Percentiles rank a stretch among this genome's conserved stretches.
Conservation (phyloP, 2,329 filamentous ascomycete species). For the Trichoderma brevicompactum region DNA sequence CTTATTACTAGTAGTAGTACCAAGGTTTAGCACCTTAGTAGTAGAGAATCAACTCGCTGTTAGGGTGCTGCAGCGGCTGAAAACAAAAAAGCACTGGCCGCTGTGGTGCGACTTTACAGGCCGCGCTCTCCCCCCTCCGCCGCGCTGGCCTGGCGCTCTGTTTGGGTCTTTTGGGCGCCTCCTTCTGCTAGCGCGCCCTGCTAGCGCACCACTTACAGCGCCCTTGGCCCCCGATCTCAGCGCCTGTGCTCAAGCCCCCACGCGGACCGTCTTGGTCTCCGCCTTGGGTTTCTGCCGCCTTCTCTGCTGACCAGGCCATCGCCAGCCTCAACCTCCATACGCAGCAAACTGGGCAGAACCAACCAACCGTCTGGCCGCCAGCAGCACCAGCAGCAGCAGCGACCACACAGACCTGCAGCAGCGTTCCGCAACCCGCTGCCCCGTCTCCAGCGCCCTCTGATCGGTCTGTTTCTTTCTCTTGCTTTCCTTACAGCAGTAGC, state of each 20-base stretch:
- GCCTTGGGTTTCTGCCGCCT: slow-evolving; percentile 26
- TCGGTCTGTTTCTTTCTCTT: not conserved
- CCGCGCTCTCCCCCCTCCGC: no score
- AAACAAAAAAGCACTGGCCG: no score
- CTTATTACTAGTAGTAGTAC: no score
- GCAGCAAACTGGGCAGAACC: not conserved
- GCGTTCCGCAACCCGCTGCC: slow-evolving; percentile 2
- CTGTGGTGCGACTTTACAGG: no score
- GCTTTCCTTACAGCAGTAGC: not conserved
- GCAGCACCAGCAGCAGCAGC: slow-evolving; percentile 4
- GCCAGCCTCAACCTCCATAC: slow-evolving; percentile 14
- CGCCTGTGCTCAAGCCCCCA: slow-evolving; percentile 2
- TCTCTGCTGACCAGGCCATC: slow-evolving; percentile 27
- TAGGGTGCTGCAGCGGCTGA: no score
- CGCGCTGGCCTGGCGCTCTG: no score
- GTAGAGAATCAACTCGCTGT: no score
- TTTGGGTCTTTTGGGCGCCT: no score
- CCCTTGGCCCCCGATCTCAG: slow-evolving; percentile 1
- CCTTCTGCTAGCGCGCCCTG: not conserved
- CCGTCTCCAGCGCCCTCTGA: not conserved
- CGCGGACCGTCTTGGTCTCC: slow-evolving; percentile 26
- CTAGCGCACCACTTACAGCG: slow-evolving; percentile 10
- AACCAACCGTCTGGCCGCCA: slow-evolving; percentile 8
- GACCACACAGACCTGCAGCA: slow-evolving; percentile 24
- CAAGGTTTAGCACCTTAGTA: no score